Evolutionary conservation across 1,284 basidiomycete species (phyloP), one percentile per base, ranked within the genome.

Genomic region (Athelia psychrophila): DNA sequence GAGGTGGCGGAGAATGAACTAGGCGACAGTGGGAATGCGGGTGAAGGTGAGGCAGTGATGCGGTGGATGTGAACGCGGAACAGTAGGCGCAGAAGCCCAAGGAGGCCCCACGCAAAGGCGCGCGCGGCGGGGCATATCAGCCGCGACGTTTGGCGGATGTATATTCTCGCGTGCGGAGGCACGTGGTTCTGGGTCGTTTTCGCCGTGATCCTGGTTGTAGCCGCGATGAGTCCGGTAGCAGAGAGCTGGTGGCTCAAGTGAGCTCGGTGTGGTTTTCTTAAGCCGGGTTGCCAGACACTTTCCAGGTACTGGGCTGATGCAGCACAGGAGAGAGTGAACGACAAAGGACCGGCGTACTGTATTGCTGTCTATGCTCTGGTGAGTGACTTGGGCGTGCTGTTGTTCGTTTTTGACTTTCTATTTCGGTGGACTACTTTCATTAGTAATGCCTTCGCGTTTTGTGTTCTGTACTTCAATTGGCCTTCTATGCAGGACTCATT

Each of bases 21-120:
- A 52, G 72, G 72, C 25, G 70, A 71, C 56, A 66, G 61, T 32
- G 66, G 60, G 8, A 62, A 70, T 27, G 67, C 72, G 51, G 61
- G 63, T 59, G 65, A 22, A 62, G 64, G 47, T 54, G 67, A 62
- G 2, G n/a, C n/a, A 61, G 67, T 48, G 83, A 81, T 1, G n/a
- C 38, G 20, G 6, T 22, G n/a, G 20, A 42, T 35, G 10, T n/a
- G 38, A 22, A 42, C n/a, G n/a, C n/a, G 9, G 79, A 42, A n/a
- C 38, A n/a, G 9, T 9, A 42, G n/a, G 65, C 66, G 54, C 85
- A 81, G 66, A 92, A 91, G 65, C 1, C 88, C 91, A 0, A 76
- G 92, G 48, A 96, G 95, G 68, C 77, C 97, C 19, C 93, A 96
- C 64, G 95, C 97, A 61, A 95, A 97, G 69, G 85, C 85, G 56